These are phyloP conservation scores for Apocynum venetum DNA, from an alignment of 257 asterid species.

Conservation along the genomic window DNA sequence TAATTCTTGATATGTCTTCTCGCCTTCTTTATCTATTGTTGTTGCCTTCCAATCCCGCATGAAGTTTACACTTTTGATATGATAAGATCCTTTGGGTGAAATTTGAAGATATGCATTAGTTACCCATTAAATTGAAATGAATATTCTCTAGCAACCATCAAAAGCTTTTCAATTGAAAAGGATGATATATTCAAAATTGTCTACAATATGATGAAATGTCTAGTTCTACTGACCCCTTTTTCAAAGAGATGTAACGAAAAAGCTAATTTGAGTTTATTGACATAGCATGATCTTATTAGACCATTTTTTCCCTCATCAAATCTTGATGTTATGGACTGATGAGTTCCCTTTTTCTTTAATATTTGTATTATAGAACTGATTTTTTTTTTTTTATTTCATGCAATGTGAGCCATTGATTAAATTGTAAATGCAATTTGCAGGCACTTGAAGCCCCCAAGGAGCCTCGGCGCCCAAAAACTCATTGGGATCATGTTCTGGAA, in stretches of 20 bases:
- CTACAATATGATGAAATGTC: neutral
- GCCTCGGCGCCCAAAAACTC: slow-evolving; percentile 90
- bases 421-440: slow-evolving; percentile 27
- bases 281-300: neutral
- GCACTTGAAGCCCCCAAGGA: slow-evolving; percentile 94
- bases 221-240: neutral
- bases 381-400: slow-evolving; percentile 5
- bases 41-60: neutral
- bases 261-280: neutral
- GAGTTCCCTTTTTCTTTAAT: neutral
- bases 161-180: neutral
- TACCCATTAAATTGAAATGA: neutral
- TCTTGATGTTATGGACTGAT: neutral
- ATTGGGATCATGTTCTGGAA: slow-evolving; percentile 99
- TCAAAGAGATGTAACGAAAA: neutral
- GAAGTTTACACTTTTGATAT: neutral
- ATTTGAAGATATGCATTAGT: neutral
- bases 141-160: neutral
- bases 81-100: neutral
- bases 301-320: neutral
- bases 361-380: slow-evolving; percentile 3
- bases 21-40: neutral
- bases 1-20: neutral
- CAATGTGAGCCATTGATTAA: slow-evolving; percentile 15
- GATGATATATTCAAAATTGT: neutral